These are phyloP conservation scores for Teratosphaeria pseudoeucalypti DNA, from an alignment of 2,329 filamentous ascomycete genomes.

Conservation along the genomic window DNA sequence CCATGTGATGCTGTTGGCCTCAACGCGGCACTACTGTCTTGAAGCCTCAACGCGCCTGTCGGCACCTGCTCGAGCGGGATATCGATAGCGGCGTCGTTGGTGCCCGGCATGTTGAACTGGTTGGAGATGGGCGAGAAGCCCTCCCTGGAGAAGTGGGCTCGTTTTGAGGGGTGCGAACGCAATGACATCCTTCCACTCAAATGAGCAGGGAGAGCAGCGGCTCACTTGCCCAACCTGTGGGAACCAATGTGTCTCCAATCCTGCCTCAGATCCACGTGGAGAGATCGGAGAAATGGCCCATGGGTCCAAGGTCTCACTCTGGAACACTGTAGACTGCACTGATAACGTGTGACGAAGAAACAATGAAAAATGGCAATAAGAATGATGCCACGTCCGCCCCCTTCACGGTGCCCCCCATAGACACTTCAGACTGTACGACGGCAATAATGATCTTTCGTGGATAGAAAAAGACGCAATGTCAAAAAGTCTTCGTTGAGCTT, in stretches of 20 bases:
- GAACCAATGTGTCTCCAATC: not conserved
- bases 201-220: not conserved
- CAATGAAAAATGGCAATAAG: not conserved
- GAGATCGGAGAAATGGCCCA: not conserved
- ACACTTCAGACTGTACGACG: not conserved
- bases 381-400: not conserved
- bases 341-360: not conserved
- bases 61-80: constrained; percentile 50
- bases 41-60: constrained; percentile 33
- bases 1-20: constrained; percentile 18
- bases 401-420: not conserved
- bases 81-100: constrained; percentile 48
- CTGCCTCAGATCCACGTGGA: not conserved
- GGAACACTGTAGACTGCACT: not conserved
- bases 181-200: constrained; percentile 3
- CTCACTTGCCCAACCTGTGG: not conserved
- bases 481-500: not conserved
- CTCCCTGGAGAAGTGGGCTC: constrained; percentile 20
- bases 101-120: constrained; percentile 22
- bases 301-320: not conserved
- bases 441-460: too few relatives aligned
- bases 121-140: constrained; percentile 17
- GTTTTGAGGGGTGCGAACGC: constrained; percentile 2
- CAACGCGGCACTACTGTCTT: constrained; percentile 25
- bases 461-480: not conserved